phyloP scores from a whole-genome alignment of 495 filamentous ascomycete genomes.

The Apodospora peruviana region DNA sequence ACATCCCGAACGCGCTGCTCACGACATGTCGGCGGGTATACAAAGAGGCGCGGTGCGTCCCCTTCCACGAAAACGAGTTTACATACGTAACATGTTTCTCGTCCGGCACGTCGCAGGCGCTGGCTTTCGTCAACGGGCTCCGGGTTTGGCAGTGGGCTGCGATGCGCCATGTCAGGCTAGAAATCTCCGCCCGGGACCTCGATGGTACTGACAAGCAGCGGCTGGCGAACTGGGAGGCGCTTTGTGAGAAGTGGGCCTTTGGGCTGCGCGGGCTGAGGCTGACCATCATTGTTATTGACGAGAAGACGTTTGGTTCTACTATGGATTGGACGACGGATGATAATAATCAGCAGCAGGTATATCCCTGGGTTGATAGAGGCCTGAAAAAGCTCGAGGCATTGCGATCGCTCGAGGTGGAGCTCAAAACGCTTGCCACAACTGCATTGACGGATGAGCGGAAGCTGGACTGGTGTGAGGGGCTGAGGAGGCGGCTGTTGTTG shows the following conservation, averaged over 20 bases:
- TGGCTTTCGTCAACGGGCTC: constrained; percentile 17
- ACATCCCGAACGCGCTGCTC: constrained; percentile 26
- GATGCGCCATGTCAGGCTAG: constrained; percentile 27
- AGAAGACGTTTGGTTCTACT: background rate
- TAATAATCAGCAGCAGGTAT: too few relatives aligned
- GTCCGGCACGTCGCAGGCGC: constrained; percentile 24
- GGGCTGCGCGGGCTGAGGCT: constrained; percentile 24
- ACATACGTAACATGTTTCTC: constrained; percentile 31
- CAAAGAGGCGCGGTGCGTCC: constrained; percentile 22
- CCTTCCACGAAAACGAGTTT: constrained; percentile 35
- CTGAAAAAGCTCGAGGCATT: constrained; percentile 4
- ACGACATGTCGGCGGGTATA: constrained; percentile 26
- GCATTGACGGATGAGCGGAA: background rate
- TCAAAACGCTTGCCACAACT: background rate
- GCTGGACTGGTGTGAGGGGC: constrained; percentile 5
- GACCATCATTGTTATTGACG: background rate
- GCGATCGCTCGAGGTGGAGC: constrained; percentile 14
- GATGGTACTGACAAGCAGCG: constrained; percentile 1
- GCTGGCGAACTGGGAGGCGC: constrained; percentile 20
- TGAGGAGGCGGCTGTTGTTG: background rate
- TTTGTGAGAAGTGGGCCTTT: constrained; percentile 22
- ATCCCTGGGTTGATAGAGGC: constrained; percentile 6
- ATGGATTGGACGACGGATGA: too few relatives aligned
- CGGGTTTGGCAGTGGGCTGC: constrained; percentile 28
- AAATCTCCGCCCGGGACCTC: constrained; percentile 22